Evolutionary conservation across 2,329 filamentous ascomycete species (phyloP), one percentile per base, ranked within the genome.

Genomic region (Phaeosphaeriaceae sp.): DNA sequence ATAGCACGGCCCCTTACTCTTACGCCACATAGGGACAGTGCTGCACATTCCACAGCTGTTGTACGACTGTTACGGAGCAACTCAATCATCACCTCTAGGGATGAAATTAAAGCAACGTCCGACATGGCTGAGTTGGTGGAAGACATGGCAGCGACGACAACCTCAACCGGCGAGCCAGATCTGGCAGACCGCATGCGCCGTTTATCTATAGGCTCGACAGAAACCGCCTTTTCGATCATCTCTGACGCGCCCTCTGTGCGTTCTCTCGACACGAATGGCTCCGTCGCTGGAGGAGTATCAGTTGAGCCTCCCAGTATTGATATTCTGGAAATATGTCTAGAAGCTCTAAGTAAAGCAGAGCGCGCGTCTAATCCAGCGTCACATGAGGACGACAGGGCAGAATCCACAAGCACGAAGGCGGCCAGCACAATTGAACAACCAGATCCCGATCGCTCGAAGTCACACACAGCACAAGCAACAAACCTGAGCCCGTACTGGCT

Each of bases 211-310:
- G 50, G 28, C 35, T 70, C 68, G 1, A 56, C 56, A 28, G 21
- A 49, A 2, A 69, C 68, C 2, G 61, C 67, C 1, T 69, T 60
- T 47, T 67, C 63, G 0, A 8, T 69, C 22, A 55, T 69, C 40
- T 66, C 66, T 9, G 54, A 49, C 8, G 50, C 59, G 11, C 59
- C 66, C n/a, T 61, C 57, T 21, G 50, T 63, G 9, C 54, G 58
- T 15, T 68, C 65, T 49, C 58, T 68, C 10, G 56, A 61, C 17
- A 58, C 64, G 1, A 43, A 44, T 32, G 50, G 53, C 53, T 30
- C 52, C 17, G 49, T 67, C 52, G n/a, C 43, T 10, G 61, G 57
- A 22, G 60, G 60, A 15, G 47, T 63, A 30, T 6, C 42, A 2
- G 17, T 49, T 3, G 24, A 49, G 8, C 23, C 24, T 4, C 47